These are phyloP conservation scores for Botrytis medusae DNA, from an alignment of 2,329 filamentous ascomycete species.

Conservation along the genomic window DNA sequence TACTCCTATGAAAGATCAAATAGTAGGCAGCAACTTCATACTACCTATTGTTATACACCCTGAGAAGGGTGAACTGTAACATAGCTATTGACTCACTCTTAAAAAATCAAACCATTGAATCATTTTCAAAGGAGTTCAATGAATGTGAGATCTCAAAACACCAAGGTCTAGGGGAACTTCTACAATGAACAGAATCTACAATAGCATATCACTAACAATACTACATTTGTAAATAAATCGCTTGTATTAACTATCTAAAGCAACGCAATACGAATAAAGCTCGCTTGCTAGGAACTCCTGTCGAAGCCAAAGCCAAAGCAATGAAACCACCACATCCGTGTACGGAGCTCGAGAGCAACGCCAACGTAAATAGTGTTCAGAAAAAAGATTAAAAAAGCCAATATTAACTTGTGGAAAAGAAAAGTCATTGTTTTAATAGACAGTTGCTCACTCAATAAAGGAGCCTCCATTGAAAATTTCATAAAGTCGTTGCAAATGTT, in stretches of 20 bases:
- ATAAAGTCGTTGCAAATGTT: background rate
- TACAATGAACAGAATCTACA: background rate
- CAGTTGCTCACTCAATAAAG: background rate
- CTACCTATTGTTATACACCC: background rate
- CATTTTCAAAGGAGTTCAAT: background rate
- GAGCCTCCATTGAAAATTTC: background rate
- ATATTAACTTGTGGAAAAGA: background rate
- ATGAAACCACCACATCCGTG: background rate
- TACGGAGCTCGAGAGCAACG: background rate
- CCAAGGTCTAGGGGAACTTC: too few species aligned
- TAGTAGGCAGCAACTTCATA: rapidly evolving
- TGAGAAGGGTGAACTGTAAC: background rate
- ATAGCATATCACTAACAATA: background rate
- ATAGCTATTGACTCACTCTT: background rate
- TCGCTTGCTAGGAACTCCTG: background rate
- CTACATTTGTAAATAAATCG: background rate
- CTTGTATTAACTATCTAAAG: background rate
- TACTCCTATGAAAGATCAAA: background rate
- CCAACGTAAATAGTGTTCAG: background rate
- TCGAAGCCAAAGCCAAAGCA: background rate
- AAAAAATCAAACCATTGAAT: background rate
- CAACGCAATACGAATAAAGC: background rate
- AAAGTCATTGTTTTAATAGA: background rate
- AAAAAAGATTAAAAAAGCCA: background rate
- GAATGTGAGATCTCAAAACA: background rate